Evolutionary conservation across 371 early-diverging fungal genomes (phyloP).

Genomic region (Mortierella sp.): DNA sequence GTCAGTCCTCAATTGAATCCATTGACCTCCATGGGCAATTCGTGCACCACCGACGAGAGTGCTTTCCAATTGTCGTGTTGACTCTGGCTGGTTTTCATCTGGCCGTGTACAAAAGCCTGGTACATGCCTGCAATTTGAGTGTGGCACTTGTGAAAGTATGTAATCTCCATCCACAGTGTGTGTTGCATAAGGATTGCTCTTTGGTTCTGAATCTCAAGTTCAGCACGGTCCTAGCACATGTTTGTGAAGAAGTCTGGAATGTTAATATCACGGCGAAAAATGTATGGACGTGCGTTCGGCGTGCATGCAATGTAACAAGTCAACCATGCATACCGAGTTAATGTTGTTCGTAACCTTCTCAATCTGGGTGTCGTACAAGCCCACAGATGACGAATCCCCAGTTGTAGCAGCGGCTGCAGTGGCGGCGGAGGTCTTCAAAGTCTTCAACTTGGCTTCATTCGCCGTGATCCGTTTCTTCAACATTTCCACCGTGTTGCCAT

Average conservation of each 20-base stretch:
- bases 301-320: too few relatives aligned
- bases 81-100: constrained; percentile 63
- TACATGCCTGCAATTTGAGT: constrained; percentile 67
- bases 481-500: constrained; percentile 20
- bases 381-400: neutral
- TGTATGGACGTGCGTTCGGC: too few relatives aligned
- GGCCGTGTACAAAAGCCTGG: constrained; percentile 68
- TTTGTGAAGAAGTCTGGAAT: too few relatives aligned
- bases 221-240: constrained; percentile 54
- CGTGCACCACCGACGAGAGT: constrained; percentile 61
- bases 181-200: constrained; percentile 52
- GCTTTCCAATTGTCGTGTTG: constrained; percentile 68
- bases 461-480: constrained; percentile 53
- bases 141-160: constrained; percentile 59
- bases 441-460: constrained; percentile 51
- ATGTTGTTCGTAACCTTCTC: constrained; percentile 38
- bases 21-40: constrained; percentile 54
- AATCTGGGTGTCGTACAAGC: constrained; percentile 26
- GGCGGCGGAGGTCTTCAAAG: constrained; percentile 5
- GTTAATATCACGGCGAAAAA: too few relatives aligned
- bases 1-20: constrained; percentile 54
- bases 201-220: constrained; percentile 48
- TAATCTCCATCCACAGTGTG: constrained; percentile 55
- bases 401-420: constrained; percentile 37
- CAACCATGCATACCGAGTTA: constrained; percentile 14